Percentiles rank a stretch among this genome's conserved stretches.
These are phyloP conservation scores for Ogataea nonfermentans DNA, from an alignment of 805 yeast genomes.

Conservation along the genomic window DNA sequence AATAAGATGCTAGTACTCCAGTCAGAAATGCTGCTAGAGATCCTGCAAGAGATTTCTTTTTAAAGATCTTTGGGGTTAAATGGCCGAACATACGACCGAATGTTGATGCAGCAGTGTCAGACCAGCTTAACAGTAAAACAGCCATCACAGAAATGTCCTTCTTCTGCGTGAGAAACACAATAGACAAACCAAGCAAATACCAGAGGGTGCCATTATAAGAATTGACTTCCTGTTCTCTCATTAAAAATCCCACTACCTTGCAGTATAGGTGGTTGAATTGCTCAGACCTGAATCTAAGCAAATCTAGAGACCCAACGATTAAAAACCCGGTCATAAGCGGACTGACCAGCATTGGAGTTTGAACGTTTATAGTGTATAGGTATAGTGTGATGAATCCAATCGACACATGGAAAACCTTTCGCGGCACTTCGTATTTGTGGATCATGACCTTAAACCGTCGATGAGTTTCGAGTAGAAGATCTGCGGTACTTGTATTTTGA, in stretches of 20 bases:
- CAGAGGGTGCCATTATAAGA: conserved; percentile 82
- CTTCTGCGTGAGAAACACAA: conserved; percentile 67
- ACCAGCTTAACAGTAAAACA: conserved; percentile 86
- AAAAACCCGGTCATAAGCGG: conserved; percentile 58
- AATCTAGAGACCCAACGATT: conserved; percentile 59
- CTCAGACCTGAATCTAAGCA: conserved; percentile 59
- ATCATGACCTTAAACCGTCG: conserved; percentile 30
- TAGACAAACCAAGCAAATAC: conserved; percentile 75
- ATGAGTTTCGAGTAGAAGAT: conserved; percentile 28
- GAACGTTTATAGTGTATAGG: conserved; percentile 62
- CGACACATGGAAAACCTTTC: conserved; percentile 85
- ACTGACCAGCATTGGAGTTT: conserved; percentile 53
- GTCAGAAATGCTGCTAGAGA: conserved; percentile 78
- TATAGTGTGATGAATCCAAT: conserved; percentile 81
- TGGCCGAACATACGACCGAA: conserved; percentile 85
- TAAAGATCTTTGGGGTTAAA: conserved; percentile 72
- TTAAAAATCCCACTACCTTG: conserved; percentile 68
- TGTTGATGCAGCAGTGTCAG: conserved; percentile 96
- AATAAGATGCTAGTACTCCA: conserved; percentile 65
- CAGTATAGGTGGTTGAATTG: conserved; percentile 68
- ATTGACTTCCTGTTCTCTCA: conserved; percentile 79
- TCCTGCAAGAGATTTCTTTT: conserved; percentile 85
- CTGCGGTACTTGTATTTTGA: conserved; percentile 22
- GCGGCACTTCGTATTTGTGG: conserved; percentile 78
- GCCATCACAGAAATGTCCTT: conserved; percentile 81